phyloP scores from a whole-genome alignment of 2,329 filamentous ascomycete species.

The Helotiales sp. region DNA sequence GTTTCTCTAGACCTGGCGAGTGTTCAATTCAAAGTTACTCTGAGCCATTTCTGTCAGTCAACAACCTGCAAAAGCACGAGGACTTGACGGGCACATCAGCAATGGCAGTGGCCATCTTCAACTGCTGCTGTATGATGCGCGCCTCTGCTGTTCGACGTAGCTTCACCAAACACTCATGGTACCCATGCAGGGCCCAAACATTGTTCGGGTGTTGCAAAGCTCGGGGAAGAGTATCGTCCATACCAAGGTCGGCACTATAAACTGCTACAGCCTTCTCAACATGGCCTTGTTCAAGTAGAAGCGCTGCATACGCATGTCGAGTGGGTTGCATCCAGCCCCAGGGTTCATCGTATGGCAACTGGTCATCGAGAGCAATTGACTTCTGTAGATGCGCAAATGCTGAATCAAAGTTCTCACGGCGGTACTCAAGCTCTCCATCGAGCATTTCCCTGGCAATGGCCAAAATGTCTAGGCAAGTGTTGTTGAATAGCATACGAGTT shows the following conservation, averaged over 20 bases:
- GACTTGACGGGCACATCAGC: slow-evolving; percentile 64
- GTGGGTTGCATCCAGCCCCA: slow-evolving; percentile 83
- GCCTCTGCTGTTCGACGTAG: slow-evolving; percentile 57
- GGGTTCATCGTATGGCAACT: slow-evolving; percentile 72
- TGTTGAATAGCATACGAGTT: slow-evolving; percentile 71
- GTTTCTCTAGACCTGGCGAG: not conserved
- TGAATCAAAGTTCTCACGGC: slow-evolving; percentile 58
- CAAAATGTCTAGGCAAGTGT: slow-evolving; percentile 67
- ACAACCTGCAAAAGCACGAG: slow-evolving; percentile 61
- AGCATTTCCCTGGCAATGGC: slow-evolving; percentile 68
- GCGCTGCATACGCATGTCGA: slow-evolving; percentile 71
- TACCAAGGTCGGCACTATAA: slow-evolving; percentile 66
- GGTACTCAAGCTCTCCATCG: slow-evolving; percentile 75
- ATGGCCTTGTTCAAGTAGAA: slow-evolving; percentile 70
- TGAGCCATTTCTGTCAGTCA: not conserved
- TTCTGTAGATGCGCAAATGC: slow-evolving; percentile 65
- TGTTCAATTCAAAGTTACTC: not conserved
- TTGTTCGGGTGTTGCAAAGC: slow-evolving; percentile 73
- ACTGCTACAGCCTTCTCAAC: slow-evolving; percentile 59
- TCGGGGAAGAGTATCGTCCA: slow-evolving; percentile 64
- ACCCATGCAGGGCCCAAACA: slow-evolving; percentile 76
- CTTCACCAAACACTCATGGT: slow-evolving; percentile 69
- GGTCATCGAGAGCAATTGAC: slow-evolving; percentile 65
- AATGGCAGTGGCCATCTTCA: slow-evolving; percentile 57
- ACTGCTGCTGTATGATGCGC: slow-evolving; percentile 51